These are phyloP conservation scores for Ananas comosus DNA, from an alignment of 176 grass and related monocot species.

Conservation along the genomic window DNA sequence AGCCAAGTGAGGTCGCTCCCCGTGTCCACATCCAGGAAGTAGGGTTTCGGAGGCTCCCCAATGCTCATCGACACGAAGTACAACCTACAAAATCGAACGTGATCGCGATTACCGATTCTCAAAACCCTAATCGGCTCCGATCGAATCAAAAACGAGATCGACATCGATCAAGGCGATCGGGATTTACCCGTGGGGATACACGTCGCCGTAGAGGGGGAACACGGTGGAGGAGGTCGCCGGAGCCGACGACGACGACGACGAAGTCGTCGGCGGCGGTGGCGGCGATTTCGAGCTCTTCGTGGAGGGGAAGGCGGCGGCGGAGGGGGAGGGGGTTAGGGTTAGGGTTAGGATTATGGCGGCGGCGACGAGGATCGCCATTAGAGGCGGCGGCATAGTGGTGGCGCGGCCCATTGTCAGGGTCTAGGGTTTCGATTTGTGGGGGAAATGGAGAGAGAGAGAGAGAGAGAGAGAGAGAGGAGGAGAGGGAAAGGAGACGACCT, in stretches of 20 bases:
- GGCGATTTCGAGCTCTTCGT: background rate
- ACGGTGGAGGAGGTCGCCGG: slow-evolving; percentile 29
- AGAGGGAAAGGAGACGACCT: background rate
- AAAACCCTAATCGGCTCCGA: background rate
- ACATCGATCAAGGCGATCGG: background rate
- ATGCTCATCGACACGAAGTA: slow-evolving; percentile 67
- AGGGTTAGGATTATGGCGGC: background rate
- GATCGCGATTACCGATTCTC: background rate
- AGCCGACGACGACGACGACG: slow-evolving; percentile 7
- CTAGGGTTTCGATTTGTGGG: background rate
- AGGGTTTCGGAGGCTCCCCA: slow-evolving; percentile 69
- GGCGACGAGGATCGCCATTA: slow-evolving; percentile 3
- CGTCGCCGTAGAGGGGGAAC: slow-evolving; percentile 63
- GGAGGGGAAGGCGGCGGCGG: background rate
- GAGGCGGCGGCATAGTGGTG: background rate
- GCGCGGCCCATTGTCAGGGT: background rate
- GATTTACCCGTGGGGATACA: slow-evolving; percentile 58
- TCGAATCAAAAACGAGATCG: background rate
- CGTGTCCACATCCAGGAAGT: slow-evolving; percentile 86
- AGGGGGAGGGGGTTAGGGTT: background rate
- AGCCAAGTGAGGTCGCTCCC: slow-evolving; percentile 94
- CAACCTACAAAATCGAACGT: slow-evolving; percentile 28
- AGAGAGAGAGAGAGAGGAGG: background rate
- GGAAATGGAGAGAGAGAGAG: slow-evolving; percentile 3
- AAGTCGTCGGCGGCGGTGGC: background rate